Conservation (phyloP, 257 asterid genomes). For the Capsicum pubescens region DNA sequence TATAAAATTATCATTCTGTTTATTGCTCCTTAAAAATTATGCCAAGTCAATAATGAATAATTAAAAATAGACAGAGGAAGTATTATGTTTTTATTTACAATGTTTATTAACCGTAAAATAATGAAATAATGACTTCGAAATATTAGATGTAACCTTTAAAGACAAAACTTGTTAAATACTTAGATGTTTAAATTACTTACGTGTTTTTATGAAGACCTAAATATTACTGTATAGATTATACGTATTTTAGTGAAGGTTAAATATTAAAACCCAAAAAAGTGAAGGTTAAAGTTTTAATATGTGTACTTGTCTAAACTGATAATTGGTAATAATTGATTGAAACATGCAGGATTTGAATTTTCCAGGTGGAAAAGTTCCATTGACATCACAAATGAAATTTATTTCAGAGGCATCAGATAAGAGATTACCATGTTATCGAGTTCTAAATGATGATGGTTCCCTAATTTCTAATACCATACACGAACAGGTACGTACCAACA, state of each 20-base stretch:
- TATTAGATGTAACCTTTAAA: no score
- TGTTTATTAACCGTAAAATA: no score
- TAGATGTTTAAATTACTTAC: no score
- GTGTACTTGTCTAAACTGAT: background rate
- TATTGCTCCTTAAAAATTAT: no score
- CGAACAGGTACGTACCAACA: conserved; percentile 47
- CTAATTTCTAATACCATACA: conserved; percentile 51
- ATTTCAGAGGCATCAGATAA: conserved; percentile 61
- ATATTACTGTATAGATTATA: no score
- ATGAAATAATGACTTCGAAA: no score
- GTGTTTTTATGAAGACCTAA: no score
- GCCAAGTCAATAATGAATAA: no score
- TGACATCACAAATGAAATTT: conserved; percentile 65
- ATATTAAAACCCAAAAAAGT: background rate
- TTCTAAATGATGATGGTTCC: conserved; percentile 74
- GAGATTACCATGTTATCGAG: conserved; percentile 85
- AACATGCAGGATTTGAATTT: conserved; percentile 63
- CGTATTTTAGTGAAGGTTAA: background rate
- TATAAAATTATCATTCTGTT: no score
- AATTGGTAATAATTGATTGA: background rate
- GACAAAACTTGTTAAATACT: no score
- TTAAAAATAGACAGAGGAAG: no score
- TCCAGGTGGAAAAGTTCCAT: conserved; percentile 83
- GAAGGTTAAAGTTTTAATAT: background rate
- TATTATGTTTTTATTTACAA: no score